Percentiles rank a stretch among this genome's conserved stretches.
Conservation (phyloP, 306 rosid genomes). For the Calophaca sinica region DNA sequence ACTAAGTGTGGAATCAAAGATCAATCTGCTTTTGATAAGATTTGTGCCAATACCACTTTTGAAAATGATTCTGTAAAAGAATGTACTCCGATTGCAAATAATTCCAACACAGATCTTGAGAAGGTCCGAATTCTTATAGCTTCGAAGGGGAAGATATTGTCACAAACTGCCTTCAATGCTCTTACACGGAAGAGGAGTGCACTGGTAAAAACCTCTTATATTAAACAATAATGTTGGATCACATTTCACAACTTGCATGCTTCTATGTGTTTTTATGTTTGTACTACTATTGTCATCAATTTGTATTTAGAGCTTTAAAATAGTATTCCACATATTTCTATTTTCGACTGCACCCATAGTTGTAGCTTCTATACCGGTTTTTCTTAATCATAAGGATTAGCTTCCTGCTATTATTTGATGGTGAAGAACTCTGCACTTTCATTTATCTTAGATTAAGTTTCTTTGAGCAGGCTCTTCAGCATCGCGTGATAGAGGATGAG, state of each 20-base stretch:
- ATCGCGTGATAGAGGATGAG: conserved; percentile 68
- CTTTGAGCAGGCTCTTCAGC: conserved; percentile 70
- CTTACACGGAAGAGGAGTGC: conserved; percentile 64
- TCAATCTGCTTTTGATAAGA: conserved; percentile 49
- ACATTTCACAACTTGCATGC: too few species aligned
- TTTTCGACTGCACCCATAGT: too few species aligned
- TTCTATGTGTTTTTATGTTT: too few species aligned
- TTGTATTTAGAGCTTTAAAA: too few species aligned
- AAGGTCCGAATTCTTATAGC: conserved; percentile 52
- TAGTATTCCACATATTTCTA: too few species aligned
- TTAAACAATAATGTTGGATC: not conserved
- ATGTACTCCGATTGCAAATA: conserved; percentile 42
- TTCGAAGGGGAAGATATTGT: conserved; percentile 60
- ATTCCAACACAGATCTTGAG: conserved; percentile 50
- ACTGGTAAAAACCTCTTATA: conserved; percentile 55
- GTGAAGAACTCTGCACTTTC: not conserved
- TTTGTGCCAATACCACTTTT: conserved; percentile 37
- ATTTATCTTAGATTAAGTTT: conserved; percentile 36
- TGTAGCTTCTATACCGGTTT: too few species aligned
- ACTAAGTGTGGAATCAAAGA: conserved; percentile 42
- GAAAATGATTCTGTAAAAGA: conserved; percentile 40
- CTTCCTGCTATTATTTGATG: too few species aligned
- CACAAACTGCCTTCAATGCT: conserved; percentile 66
- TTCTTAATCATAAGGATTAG: too few species aligned
- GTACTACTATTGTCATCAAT: too few species aligned